phyloP scores from a whole-genome alignment of 768 basidiomycete species.

The Phlebiopsis gigantea region DNA sequence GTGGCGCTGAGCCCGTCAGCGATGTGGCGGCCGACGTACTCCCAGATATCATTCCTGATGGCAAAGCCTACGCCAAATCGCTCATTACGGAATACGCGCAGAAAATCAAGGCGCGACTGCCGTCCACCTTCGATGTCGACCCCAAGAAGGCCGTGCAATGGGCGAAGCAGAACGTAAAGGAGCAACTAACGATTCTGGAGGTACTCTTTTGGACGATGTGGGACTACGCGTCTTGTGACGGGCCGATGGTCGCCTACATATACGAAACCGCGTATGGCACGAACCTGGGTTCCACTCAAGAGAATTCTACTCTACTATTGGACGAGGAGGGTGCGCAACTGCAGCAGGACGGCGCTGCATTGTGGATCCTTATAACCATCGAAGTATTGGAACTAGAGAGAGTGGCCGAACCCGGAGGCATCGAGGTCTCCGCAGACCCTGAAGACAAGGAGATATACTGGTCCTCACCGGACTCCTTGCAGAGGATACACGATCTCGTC shows the following conservation, averaged over 20 bases:
- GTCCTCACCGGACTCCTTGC: constrained; percentile 56
- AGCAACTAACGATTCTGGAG: constrained; percentile 79
- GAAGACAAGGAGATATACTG: constrained; percentile 48
- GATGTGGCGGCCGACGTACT: constrained; percentile 49
- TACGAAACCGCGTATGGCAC: constrained; percentile 61
- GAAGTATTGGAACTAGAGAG: constrained; percentile 80
- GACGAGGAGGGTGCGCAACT: constrained; percentile 71
- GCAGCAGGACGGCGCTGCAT: constrained; percentile 58
- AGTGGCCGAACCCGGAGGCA: constrained; percentile 43
- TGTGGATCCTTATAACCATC: constrained; percentile 76
- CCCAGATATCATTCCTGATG: constrained; percentile 58
- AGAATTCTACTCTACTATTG: constrained; percentile 57
- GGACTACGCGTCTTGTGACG: constrained; percentile 63
- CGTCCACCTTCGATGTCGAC: constrained; percentile 40
- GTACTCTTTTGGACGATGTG: constrained; percentile 89
- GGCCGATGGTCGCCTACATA: constrained; percentile 55
- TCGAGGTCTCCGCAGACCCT: constrained; percentile 51
- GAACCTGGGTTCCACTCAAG: constrained; percentile 59
- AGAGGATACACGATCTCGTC: constrained; percentile 64
- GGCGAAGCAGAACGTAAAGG: constrained; percentile 69
- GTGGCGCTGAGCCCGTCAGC: constrained; percentile 48
- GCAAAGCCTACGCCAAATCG: constrained; percentile 51
- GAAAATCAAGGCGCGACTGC: constrained; percentile 46
- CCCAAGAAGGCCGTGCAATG: constrained; percentile 57
- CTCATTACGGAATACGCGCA: constrained; percentile 58